Evolutionary conservation across 495 filamentous ascomycete genomes (phyloP), one percentile per base, ranked within the genome.

Genomic region (Lasiosphaeria ovina): DNA sequence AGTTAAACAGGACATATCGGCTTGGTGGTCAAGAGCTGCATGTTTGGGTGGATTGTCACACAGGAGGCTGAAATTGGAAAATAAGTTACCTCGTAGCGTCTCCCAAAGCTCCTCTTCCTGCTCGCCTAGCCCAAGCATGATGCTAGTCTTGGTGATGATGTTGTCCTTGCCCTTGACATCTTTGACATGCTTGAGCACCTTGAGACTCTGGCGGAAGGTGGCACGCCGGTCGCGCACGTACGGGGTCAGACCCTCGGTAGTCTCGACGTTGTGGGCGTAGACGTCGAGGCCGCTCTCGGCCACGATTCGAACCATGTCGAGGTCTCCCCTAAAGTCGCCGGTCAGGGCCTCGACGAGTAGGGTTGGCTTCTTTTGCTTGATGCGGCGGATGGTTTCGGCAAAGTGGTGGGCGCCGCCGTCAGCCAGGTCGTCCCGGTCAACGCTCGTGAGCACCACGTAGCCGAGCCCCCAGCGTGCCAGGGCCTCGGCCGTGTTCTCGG

Each of bases 241-340:
- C 3, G 95, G 92, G 9, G 94, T 96, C 57, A 98, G 73, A 38
- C 77, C 90, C 77, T 98, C 93, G 14, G 92, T 89, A 5, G 95
- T 98, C 83, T 98, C 94, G 49, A 98, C 83, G 63, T 98, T 98
- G 70, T 98, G 94, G 55, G 94, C 94, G 69, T 93, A 98, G 12
- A 98, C 94, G 71, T 98, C 95, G 62, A 98, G 71, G 9, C 95
- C 95, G 67, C 90, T 95, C 55, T 77, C 78, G 0, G 95, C 93
- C 35, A 98, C 91, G 36, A 92, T 63, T 60, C 76, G 73, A 31
- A 95, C 95, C 86, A 89, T 89, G 49, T 93, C 90, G 66, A 90
- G 24, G 68, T 98, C 83, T 3, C 94, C 94, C 11, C 74, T 76
- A 71, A 89, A 98, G 62, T 98, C 94, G 32, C 94, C 90, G 5